Evolutionary conservation across 768 basidiomycete genomes (phyloP).

Genomic region (Rhizopogon sp.): DNA sequence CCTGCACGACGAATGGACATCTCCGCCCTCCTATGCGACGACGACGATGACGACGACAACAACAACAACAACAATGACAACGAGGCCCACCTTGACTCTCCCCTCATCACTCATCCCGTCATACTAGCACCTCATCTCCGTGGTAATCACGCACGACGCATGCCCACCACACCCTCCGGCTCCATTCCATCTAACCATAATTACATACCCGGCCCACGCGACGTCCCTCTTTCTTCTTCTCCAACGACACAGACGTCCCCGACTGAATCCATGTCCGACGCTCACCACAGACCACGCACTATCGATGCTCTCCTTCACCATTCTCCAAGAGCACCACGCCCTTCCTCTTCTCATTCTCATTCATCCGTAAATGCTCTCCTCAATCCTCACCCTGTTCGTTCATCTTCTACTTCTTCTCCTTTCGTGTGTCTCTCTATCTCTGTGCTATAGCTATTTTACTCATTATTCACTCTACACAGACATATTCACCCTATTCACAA

Average conservation of each 20-base stretch:
- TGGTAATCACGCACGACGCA: slow-evolving; percentile 7
- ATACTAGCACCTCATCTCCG: slow-evolving; percentile 30
- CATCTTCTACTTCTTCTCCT: slow-evolving; percentile 1
- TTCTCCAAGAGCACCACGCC: slow-evolving; percentile 5
- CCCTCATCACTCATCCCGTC: slow-evolving; percentile 16
- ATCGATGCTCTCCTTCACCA: slow-evolving; percentile 17
- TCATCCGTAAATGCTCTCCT: slow-evolving; percentile 6
- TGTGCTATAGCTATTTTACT: not conserved
- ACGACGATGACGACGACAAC: slow-evolving; percentile 25
- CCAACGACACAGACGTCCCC: slow-evolving; percentile 1
- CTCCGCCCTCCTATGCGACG: slow-evolving; percentile 65
- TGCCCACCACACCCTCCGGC: not conserved
- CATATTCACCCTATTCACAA: not conserved
- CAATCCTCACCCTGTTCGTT: slow-evolving; percentile 1
- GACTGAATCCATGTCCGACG: not conserved
- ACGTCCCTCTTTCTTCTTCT: not conserved
- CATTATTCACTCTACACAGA: not conserved
- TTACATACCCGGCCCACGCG: not conserved
- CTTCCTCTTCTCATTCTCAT: slow-evolving; percentile 17
- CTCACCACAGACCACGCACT: slow-evolving; percentile 10
- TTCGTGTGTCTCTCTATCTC: not conserved
- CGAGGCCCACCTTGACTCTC: not conserved
- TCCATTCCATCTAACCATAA: not conserved
- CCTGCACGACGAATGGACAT: slow-evolving; percentile 69
- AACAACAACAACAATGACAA: slow-evolving; percentile 8